These are phyloP conservation scores for Juncus inflexus DNA, from an alignment of 176 grass and related monocot genomes.

Conservation along the genomic window DNA sequence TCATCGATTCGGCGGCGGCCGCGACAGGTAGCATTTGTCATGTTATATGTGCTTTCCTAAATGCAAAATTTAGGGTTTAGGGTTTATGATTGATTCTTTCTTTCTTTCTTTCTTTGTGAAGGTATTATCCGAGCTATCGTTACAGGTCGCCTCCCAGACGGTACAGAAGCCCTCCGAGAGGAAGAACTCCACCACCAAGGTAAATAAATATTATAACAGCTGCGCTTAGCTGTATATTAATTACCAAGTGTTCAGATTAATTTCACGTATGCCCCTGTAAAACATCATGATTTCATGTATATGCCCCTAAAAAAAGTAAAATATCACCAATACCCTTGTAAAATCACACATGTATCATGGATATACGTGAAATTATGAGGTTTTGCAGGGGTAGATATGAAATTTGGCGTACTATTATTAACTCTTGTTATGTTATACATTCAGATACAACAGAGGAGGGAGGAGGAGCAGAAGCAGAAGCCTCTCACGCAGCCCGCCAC, in stretches of 20 bases:
- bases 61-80: neutral
- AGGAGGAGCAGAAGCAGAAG: slow-evolving; percentile 70
- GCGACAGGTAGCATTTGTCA: slow-evolving; percentile 45
- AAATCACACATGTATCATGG: no score
- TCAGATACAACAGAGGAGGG: slow-evolving; percentile 45
- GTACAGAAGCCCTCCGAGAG: slow-evolving; percentile 82
- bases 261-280: neutral
- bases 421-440: neutral
- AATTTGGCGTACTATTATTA: slow-evolving; percentile 15
- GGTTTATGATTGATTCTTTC: neutral
- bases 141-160: slow-evolving; percentile 80
- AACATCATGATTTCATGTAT: no score
- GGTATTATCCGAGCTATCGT: slow-evolving; percentile 50
- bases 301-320: no score
- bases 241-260: neutral
- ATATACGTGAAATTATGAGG: neutral
- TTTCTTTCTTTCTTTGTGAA: slow-evolving; percentile 26
- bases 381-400: neutral
- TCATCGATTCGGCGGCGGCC: slow-evolving; percentile 71
- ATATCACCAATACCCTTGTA: no score
- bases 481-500: slow-evolving; percentile 65
- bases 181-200: slow-evolving; percentile 65
- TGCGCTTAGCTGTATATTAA: neutral
- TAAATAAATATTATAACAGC: slow-evolving; percentile 1
- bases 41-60: neutral